A percentile compares a stretch with the other conserved stretches of the same genome.
These are phyloP conservation scores for Neoboletus subvelutipes DNA, from an alignment of 768 basidiomycete genomes.

Conservation along the genomic window DNA sequence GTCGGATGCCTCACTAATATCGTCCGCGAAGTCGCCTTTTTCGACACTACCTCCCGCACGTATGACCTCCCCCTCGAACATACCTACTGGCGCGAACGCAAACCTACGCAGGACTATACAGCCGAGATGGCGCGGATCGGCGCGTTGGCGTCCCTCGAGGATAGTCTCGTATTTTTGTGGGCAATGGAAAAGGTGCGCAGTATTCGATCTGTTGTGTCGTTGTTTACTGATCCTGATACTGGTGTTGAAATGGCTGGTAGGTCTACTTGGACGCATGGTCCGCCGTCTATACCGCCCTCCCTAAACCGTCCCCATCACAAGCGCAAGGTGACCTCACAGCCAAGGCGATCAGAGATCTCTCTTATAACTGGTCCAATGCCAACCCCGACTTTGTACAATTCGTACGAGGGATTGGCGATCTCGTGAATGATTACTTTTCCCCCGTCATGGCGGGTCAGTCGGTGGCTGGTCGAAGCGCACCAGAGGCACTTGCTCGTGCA, in stretches of 20 bases:
- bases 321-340: slow-evolving; percentile 9
- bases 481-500: slow-evolving; percentile 31
- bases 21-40: slow-evolving; percentile 58
- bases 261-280: slow-evolving; percentile 72
- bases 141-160: slow-evolving; percentile 46
- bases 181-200: slow-evolving; percentile 68
- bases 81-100: slow-evolving; percentile 47
- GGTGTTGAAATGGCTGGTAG: slow-evolving; percentile 34
- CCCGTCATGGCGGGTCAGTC: slow-evolving; percentile 36
- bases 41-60: slow-evolving; percentile 47
- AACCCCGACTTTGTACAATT: slow-evolving; percentile 51
- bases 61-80: slow-evolving; percentile 45
- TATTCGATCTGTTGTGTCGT: too few species aligned
- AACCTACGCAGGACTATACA: slow-evolving; percentile 66
- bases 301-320: background rate
- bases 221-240: background rate
- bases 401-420: slow-evolving; percentile 46
- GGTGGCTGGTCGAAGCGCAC: slow-evolving; percentile 12
- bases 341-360: slow-evolving; percentile 46
- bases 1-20: slow-evolving; percentile 57
- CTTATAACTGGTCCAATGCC: slow-evolving; percentile 57
- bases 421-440: slow-evolving; percentile 42
- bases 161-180: slow-evolving; percentile 73
- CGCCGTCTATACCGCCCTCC: slow-evolving; percentile 35
- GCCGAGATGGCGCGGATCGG: slow-evolving; percentile 65